A percentile compares a stretch with the other conserved stretches of the same genome.
These are phyloP conservation scores for Luffa aegyptiaca DNA, from an alignment of 306 rosid genomes.

Conservation along the genomic window DNA sequence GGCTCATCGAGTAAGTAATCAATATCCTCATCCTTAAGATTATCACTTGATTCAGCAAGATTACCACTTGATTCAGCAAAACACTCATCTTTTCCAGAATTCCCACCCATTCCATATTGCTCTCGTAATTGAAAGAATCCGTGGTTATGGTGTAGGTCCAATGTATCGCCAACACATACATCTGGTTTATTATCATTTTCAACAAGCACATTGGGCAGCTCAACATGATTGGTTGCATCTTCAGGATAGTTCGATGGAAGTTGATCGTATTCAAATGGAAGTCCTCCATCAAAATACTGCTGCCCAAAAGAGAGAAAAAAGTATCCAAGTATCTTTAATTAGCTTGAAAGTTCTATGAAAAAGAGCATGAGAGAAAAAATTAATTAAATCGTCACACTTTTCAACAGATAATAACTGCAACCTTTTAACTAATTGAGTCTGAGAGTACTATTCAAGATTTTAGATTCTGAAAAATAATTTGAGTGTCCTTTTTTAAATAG, in stretches of 20 bases:
- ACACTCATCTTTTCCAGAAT: conserved; percentile 22
- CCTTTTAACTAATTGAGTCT: background rate
- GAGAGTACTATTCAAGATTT: no score
- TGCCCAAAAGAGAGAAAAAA: background rate
- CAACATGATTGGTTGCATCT: conserved; percentile 43
- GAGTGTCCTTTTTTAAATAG: no score
- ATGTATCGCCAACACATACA: conserved; percentile 15
- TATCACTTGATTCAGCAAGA: background rate
- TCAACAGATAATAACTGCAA: background rate
- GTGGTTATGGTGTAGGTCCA: conserved; percentile 13
- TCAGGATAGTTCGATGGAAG: conserved; percentile 26
- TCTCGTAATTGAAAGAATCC: conserved; percentile 18
- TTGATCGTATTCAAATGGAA: conserved; percentile 18
- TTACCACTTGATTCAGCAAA: conserved; percentile 17
- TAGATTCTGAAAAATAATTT: no score
- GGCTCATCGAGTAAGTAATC: conserved; percentile 20
- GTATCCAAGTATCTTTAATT: background rate
- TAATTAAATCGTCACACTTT: background rate
- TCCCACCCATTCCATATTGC: conserved; percentile 18
- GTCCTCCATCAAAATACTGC: conserved; percentile 30
- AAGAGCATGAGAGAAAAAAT: background rate
- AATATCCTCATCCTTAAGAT: conserved; percentile 14
- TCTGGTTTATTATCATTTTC: conserved; percentile 30
- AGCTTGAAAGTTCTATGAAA: background rate
- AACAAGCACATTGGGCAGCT: conserved; percentile 22